phyloP scores from a whole-genome alignment of 2,329 filamentous ascomycete species.

The Ascochyta clinopodiicola region DNA sequence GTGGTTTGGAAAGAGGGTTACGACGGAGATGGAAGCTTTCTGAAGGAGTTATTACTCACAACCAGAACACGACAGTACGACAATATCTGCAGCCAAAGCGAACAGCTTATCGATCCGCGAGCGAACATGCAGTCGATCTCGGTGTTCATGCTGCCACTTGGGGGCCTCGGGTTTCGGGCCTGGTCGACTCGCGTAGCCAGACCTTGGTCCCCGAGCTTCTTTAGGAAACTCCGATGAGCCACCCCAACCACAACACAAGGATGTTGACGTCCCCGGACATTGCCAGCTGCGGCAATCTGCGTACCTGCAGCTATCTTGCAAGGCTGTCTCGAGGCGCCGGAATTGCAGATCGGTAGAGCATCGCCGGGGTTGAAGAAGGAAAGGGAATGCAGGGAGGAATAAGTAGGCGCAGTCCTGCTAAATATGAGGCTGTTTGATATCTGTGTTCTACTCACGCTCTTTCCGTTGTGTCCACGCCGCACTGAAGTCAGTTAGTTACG shows the following conservation, averaged over 20 bases:
- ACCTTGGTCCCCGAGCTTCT: slow-evolving; percentile 9
- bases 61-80: not conserved
- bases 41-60: slow-evolving; percentile 45
- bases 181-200: slow-evolving; percentile 11
- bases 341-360: slow-evolving; percentile 14
- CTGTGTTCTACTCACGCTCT: not conserved
- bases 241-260: slow-evolving; percentile 10
- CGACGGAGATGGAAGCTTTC: slow-evolving; percentile 75
- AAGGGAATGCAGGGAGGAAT: not conserved
- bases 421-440: slow-evolving; percentile 1
- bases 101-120: not conserved
- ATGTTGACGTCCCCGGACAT: slow-evolving; percentile 2
- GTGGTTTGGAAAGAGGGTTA: slow-evolving; percentile 82
- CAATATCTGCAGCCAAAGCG: not conserved
- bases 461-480: not conserved
- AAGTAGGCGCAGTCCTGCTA: slow-evolving; percentile 2
- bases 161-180: slow-evolving; percentile 17
- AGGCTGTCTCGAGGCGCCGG: slow-evolving; percentile 10
- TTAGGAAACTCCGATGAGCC: slow-evolving; percentile 13
- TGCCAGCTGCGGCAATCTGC: slow-evolving; percentile 6
- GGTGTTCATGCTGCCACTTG: slow-evolving; percentile 1
- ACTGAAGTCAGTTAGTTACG: not conserved
- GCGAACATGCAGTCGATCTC: not conserved
- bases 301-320: slow-evolving; percentile 12
- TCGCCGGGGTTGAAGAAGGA: slow-evolving; percentile 5